Base-by-base conservation (phyloP, 73 alveolate species). In the Diophrys appendiculata region DNA sequence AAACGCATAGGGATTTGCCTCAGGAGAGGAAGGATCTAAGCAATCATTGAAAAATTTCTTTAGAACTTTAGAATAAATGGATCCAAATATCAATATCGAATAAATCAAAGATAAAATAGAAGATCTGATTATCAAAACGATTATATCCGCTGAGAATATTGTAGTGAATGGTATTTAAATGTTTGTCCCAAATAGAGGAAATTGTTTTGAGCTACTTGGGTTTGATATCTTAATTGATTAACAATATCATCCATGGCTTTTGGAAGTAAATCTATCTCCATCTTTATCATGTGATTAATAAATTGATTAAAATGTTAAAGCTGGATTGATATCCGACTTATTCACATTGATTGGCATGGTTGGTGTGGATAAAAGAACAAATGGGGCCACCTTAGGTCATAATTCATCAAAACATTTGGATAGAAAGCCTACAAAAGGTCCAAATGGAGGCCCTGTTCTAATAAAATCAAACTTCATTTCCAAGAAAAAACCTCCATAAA, bases 251-350 rank as follows among this genome's bases (percentile, higher is more conserved):
- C 98, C 98, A 11, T 96, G 98, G 97, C 74, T 96, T 32, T 70
- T 96, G 27, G 99, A 96, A 85, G 97, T 94, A 29, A 96, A 96
- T 83, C 83, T 90, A 55, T 80, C 92, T 25, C 98, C 99, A 0
- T 77, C 95, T 5, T 76, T 96, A 22, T 92, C 93, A 80, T 95
- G 96, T 77, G 95, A 92, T 88, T 86, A 97, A 64, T 97, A 98
- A 43, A 52, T 83, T 29, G 98, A 95, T 90, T 79, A 88, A 65
- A 89, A 86, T 80, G 93, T 93, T n/a, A 96, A 96, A 78, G 97
- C 97, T 28, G 94, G 89, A 29, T 78, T 93, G 91, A 71, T 96
- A 35, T 93, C 98, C 13, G 98, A 91, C 75, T 77, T 95, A 64
- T 89, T 96, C 69, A 94, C 96, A 70, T 80, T 96, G 18, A 77